These are phyloP conservation scores for Secale cereale DNA, from an alignment of 176 grass and related monocot genomes.

Conservation along the genomic window DNA sequence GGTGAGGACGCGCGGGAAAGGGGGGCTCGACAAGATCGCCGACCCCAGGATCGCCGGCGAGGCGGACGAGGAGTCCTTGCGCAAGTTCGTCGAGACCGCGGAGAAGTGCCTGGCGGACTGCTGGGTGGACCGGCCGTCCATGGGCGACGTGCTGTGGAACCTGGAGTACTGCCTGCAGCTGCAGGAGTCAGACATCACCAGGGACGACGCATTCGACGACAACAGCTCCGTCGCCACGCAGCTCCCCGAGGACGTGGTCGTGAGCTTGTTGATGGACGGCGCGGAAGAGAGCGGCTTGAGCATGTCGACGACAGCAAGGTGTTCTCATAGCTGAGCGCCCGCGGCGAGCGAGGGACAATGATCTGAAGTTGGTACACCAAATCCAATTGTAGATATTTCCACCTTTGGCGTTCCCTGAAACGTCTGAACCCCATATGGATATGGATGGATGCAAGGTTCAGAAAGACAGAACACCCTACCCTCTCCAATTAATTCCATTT, in stretches of 20 bases:
- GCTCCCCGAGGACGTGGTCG: neutral
- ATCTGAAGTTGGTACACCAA: neutral
- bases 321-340: neutral
- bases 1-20: constrained; percentile 3
- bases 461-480: too few relatives aligned
- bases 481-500: too few relatives aligned
- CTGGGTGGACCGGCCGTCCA: constrained; percentile 48
- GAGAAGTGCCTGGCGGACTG: constrained; percentile 54
- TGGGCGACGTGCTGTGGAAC: constrained; percentile 65
- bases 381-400: neutral
- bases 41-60: constrained; percentile 10
- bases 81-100: constrained; percentile 53
- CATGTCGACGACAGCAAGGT: neutral
- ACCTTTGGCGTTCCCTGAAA: neutral
- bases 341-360: neutral
- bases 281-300: neutral
- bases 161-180: constrained; percentile 56
- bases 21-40: too few relatives aligned
- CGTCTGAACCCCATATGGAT: neutral
- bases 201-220: neutral
- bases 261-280: neutral
- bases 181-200: neutral
- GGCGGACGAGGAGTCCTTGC: constrained; percentile 45
- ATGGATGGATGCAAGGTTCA: neutral
- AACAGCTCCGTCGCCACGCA: neutral